phyloP scores from a whole-genome alignment of 805 yeast genomes.

The Ogataea haglerorum region DNA sequence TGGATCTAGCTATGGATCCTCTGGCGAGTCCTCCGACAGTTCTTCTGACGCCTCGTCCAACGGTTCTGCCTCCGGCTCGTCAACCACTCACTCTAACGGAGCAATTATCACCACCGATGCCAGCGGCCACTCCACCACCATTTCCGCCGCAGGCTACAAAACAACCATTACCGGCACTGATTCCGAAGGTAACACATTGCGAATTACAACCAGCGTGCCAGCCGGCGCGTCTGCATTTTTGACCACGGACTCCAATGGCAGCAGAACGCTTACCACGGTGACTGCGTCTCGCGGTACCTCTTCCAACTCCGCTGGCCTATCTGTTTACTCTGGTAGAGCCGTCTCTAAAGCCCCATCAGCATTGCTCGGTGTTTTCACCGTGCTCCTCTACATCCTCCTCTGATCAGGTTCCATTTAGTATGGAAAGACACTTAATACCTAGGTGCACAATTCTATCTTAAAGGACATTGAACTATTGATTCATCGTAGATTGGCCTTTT shows the following conservation, averaged over 20 bases:
- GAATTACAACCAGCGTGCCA: not conserved
- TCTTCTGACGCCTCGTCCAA: no score
- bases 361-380: conserved; percentile 7
- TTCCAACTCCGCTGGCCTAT: not conserved
- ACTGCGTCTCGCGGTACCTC: not conserved
- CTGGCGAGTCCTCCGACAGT: no score
- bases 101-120: not conserved
- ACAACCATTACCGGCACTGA: conserved; percentile 3
- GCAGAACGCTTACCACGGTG: conserved; percentile 1
- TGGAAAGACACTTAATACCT: conserved; percentile 1
- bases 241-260: conserved; percentile 6
- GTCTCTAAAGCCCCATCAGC: conserved; percentile 5
- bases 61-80: not conserved
- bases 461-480: not conserved
- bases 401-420: not conserved
- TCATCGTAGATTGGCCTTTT: not conserved
- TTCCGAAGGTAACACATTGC: not conserved
- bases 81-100: not conserved
- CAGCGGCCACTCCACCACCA: not conserved
- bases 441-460: not conserved
- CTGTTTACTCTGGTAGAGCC: conserved; percentile 4
- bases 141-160: not conserved
- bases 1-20: no score
- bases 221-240: not conserved
- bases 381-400: conserved; percentile 7